Evolutionary conservation across 1,139 yeast species (phyloP), one percentile per base, ranked within the genome.

Genomic region (Yamadazyma conglobata): DNA sequence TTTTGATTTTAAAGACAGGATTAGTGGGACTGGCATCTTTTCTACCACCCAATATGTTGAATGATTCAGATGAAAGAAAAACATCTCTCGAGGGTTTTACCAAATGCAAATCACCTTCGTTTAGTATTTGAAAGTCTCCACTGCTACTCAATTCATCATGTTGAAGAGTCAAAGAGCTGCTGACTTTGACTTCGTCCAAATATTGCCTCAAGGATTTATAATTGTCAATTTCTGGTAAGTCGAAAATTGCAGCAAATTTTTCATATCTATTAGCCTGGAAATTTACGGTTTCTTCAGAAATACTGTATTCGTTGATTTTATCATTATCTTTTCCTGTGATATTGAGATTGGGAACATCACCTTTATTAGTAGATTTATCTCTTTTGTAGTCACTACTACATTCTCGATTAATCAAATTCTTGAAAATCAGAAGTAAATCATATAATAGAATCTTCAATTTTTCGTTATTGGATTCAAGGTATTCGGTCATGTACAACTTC

Each of bases 341-440:
- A 17, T 19, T 15, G 10, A 19, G 6, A 11, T 18, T 16, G 19
- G 20, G 9, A 8, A 10, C 10, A n/a, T 21, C 18, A 3, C 12
- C 17, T 17, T 26, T 20, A 22, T 18, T 9, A 18, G 10, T 4
- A 6, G n/a, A 6, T 7, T 22, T 6, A 13, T 18, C 22, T 15
- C 25, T 31, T 10, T 18, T 15, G 12, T 25, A 24, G 8, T 22
- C 22, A 5, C 15, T 12, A 12, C 10, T 20, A n/a, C 31, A 13
- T 22, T 42, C 48, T 18, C 39, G 57, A 2, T 61, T 52, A 7
- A 64, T 40, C 2, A 64, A 48, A 2, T 55, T 54, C 46, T 78
- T 79, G 46, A 80, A 58, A 3, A 84, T 70, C 3, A 78, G 56
- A 23, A 81, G 54, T 26, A 81, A 62, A 48, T 83, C 91, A 44